Conservation (phyloP, 2,329 filamentous ascomycete genomes). For the Cercospora janseana region DNA sequence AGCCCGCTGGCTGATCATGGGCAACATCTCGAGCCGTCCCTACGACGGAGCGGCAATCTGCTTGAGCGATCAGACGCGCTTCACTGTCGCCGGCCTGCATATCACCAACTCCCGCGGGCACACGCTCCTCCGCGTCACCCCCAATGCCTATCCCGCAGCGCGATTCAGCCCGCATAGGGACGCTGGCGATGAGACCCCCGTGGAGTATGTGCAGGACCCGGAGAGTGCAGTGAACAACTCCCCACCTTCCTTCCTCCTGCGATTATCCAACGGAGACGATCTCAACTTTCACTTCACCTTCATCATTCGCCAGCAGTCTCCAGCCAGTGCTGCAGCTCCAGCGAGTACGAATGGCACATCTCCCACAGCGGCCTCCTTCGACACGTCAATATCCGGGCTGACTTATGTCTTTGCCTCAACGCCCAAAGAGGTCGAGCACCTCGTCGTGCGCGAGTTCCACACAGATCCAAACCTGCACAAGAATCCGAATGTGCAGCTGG, state of each 20-base stretch:
- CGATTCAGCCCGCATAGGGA: constrained; percentile 72
- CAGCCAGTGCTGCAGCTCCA: constrained; percentile 38
- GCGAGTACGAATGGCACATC: constrained; percentile 14
- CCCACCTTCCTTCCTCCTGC: constrained; percentile 74
- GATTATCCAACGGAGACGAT: constrained; percentile 86
- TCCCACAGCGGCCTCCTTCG: constrained; percentile 41
- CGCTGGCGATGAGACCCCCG: constrained; percentile 66
- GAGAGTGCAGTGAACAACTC: constrained; percentile 51
- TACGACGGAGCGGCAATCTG: constrained; percentile 80
- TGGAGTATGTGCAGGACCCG: constrained; percentile 94
- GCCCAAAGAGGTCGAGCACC: constrained; percentile 81
- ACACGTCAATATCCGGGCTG: constrained; percentile 81
- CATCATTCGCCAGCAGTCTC: constrained; percentile 59
- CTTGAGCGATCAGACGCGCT: constrained; percentile 85
- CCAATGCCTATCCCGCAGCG: constrained; percentile 84
- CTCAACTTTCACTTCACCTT: constrained; percentile 92
- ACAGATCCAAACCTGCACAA: constrained; percentile 97
- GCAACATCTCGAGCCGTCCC: constrained; percentile 82
- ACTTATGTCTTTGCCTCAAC: constrained; percentile 91
- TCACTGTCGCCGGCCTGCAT: constrained; percentile 79
- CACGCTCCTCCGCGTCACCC: constrained; percentile 71
- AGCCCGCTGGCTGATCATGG: constrained; percentile 59
- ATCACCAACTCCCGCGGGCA: constrained; percentile 78
- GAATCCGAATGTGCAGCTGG: constrained; percentile 89
- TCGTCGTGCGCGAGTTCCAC: constrained; percentile 93